Evolutionary conservation across 768 basidiomycete species (phyloP), one percentile per base, ranked within the genome.

Genomic region (Tubosaeta brunneosetosa): DNA sequence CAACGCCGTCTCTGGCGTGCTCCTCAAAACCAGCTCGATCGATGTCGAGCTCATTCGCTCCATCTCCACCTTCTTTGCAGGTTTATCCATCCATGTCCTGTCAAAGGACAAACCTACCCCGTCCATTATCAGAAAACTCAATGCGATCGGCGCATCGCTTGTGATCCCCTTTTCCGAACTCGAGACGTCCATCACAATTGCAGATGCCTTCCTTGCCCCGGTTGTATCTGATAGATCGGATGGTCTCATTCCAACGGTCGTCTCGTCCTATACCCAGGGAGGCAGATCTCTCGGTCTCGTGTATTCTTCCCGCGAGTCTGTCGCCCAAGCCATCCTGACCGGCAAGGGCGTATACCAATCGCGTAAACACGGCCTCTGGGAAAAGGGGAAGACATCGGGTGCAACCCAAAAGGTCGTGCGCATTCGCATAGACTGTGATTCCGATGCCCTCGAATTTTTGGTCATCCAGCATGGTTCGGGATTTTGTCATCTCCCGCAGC

Each of bases 321-420:
- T 98, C 61, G 80, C 78, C 45, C 91, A 94, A 67, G 88, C 89
- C 60, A 92, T 99, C 66, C 55, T 83, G 34, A 86, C 92, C 2
- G 92, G 93, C 26, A 86, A 85, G 64, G 97, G 97, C 14, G 86
- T 95, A 12, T 99, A 99, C 66, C 94, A 97, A 66, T 97, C 94
- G 17, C 84, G 97, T 55, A 93, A 91, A 66, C 91, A 95, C 63
- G 94, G 94, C 14, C 74, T 98, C 31, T 99, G 97, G 97, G 77
- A 88, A 47, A 99, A 99, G 67, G 97, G 97, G 14, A 94, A 92
- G 72, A 94, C 94, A 0, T 94, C 92, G 14, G 95, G 95, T 13
- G 88, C 95, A 14, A 91, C 88, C 3, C 97, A 99, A 63, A 82
- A 90, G 16, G 81, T 99, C 50, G 72, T 91, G 29, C 78, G 80